These are phyloP conservation scores for Plasmodium vivax DNA, from an alignment of 169 alveolate genomes.

Conservation along the genomic window DNA sequence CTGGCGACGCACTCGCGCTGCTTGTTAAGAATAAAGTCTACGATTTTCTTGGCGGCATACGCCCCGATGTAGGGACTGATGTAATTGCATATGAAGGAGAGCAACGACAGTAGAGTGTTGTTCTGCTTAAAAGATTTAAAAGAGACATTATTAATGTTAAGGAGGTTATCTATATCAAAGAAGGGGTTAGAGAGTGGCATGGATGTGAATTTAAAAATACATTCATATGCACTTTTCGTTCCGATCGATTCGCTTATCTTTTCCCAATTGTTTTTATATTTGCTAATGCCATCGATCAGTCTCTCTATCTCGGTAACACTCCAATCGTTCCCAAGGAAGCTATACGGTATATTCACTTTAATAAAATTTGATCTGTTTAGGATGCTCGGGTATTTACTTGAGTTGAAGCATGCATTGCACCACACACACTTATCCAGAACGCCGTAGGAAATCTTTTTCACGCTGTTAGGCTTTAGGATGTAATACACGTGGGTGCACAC, in stretches of 20 bases:
- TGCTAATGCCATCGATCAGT: conserved; percentile 46
- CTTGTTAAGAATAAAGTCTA: conserved; percentile 28
- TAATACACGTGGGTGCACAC: conserved; percentile 29
- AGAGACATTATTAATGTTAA: conserved; percentile 22
- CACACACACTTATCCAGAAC: conserved; percentile 68
- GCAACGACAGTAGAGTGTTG: conserved; percentile 41
- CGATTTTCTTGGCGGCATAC: conserved; percentile 70
- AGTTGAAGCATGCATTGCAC: conserved; percentile 37
- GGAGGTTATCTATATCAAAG: conserved; percentile 45
- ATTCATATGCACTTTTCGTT: conserved; percentile 58
- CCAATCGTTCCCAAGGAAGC: conserved; percentile 19
- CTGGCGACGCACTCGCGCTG: neutral
- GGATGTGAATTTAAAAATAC: conserved; percentile 55
- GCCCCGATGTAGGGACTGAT: conserved; percentile 71
- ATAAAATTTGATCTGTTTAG: conserved; percentile 48
- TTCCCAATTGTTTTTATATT: conserved; percentile 61
- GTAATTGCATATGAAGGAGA: conserved; percentile 62
- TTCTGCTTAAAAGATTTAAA: conserved; percentile 46
- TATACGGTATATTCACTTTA: conserved; percentile 44
- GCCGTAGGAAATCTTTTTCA: conserved; percentile 51
- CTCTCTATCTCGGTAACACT: conserved; percentile 24
- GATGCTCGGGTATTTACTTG: conserved; percentile 49
- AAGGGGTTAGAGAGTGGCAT: conserved; percentile 67
- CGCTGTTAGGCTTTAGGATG: conserved; percentile 43
- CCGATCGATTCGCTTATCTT: conserved; percentile 24